These are phyloP conservation scores for Solioccasus polychromus DNA, from an alignment of 768 basidiomycete species.

Conservation along the genomic window DNA sequence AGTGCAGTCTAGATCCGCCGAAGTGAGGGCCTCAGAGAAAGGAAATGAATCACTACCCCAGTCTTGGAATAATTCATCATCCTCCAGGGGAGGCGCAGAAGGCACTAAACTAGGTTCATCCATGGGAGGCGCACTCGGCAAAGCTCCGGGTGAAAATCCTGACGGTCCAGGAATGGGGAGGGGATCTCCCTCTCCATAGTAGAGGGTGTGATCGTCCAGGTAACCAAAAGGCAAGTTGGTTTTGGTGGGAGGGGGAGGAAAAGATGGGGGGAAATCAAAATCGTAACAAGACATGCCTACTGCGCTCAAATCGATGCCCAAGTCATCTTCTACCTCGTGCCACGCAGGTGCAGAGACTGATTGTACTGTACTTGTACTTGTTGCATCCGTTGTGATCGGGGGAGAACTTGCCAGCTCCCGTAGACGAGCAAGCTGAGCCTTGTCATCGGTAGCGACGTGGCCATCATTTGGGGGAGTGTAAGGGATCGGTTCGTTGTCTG, in stretches of 20 bases:
- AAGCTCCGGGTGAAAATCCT: constrained; percentile 44
- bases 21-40: not conserved
- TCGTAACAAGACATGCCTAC: constrained; percentile 7
- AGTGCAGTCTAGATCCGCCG: constrained; percentile 4
- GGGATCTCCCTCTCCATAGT: constrained; percentile 29
- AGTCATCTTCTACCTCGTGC: constrained; percentile 48
- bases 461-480: constrained; percentile 39
- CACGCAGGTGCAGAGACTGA: constrained; percentile 50
- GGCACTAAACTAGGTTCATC: constrained; percentile 34
- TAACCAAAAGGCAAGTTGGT: constrained; percentile 38
- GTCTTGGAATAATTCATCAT: constrained; percentile 19
- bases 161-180: constrained; percentile 40
- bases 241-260: constrained; percentile 38
- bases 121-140: constrained; percentile 34
- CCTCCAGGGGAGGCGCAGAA: constrained; percentile 44
- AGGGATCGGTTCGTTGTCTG: constrained; percentile 20
- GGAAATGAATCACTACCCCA: constrained; percentile 18
- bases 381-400: constrained; percentile 24
- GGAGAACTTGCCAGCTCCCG: constrained; percentile 53
- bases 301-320: constrained; percentile 13
- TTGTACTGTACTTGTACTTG: constrained; percentile 12
- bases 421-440: constrained; percentile 52
- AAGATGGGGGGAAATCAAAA: constrained; percentile 17
- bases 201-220: constrained; percentile 37
- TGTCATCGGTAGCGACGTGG: constrained; percentile 70